Base-by-base conservation (phyloP, 2,329 filamentous ascomycete genomes). In the Pleurostoma richardsiae region DNA sequence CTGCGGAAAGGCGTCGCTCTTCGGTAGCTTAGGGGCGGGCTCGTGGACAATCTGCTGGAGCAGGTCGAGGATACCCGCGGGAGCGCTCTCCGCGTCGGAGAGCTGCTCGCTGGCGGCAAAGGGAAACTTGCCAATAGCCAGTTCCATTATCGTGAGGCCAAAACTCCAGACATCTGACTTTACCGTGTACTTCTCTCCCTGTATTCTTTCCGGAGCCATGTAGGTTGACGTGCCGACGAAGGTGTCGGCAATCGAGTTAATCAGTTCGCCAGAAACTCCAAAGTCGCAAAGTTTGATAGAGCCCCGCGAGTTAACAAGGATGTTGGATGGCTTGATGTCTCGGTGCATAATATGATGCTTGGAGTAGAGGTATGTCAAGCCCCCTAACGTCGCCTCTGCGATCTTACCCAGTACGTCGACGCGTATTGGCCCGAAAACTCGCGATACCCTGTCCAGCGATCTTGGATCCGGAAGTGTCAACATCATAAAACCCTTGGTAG, bases 91-190 rank as follows among this genome's bases (percentile, higher is more conserved):
- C 48, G 78, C 82, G 49, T 95, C 89, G 2, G 79, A 80, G 28
- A 83, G 68, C 54, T 83, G 79, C 59, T 85, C 82, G 57, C 82
- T 89, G 10, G 84, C 77, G 54, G 87, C 86, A 64, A 99, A 99
- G 1, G 94, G 94, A 61, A 99, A 99, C 61, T 95, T 91, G 54
- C 94, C 94, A 61, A 99, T 96, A 31, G 94, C 94, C 56, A 99
- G 72, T 68, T 99, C 94, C 91, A 99, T 97, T 52, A 99, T 83
- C 1, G 86, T 86, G 55, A 99, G 74, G 30, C 94, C 94, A 52
- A 96, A 95, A 78, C 91, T 96, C 94, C 94, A 99, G 4, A 99
- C 94, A 65, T 99, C 94, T 10, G 91, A 96, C 68, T 96, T 96
- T 59, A 99, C 92, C 0, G 92, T 96, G 69, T 99, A 99, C 59